phyloP scores from a whole-genome alignment of 2,329 filamentous ascomycete species.

The Aspergillus amoenus region DNA sequence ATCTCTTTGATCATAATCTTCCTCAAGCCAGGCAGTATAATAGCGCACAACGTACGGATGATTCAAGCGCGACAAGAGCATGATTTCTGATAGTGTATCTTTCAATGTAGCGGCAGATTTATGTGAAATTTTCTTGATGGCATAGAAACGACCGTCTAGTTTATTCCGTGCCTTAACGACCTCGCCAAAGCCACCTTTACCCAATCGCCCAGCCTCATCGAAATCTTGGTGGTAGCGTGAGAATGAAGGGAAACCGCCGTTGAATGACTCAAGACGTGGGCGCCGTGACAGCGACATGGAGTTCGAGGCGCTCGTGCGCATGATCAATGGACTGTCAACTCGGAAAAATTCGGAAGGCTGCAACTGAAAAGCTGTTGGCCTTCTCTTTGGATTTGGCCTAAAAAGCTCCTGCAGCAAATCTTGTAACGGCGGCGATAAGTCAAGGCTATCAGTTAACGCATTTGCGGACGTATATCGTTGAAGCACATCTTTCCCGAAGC shows the following conservation, averaged over 20 bases:
- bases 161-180: constrained; percentile 95
- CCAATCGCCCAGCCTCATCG: constrained; percentile 81
- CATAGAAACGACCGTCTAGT: constrained; percentile 88
- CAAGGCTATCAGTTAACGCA: constrained; percentile 68
- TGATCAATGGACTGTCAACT: constrained; percentile 38
- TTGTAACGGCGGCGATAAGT: constrained; percentile 71
- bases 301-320: constrained; percentile 43
- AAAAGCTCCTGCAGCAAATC: constrained; percentile 85
- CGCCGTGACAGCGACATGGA: constrained; percentile 49
- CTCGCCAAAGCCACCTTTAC: constrained; percentile 93
- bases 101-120: constrained; percentile 65
- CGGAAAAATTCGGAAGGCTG: constrained; percentile 54
- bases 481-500: constrained; percentile 77
- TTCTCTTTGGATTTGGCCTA: constrained; percentile 77
- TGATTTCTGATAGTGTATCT: constrained; percentile 76
- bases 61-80: constrained; percentile 86
- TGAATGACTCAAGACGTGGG: constrained; percentile 62
- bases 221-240: constrained; percentile 89
- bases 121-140: constrained; percentile 93
- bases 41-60: constrained; percentile 88
- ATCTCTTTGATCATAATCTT: constrained; percentile 47
- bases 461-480: constrained; percentile 77
- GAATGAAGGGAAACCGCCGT: constrained; percentile 50
- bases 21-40: constrained; percentile 92
- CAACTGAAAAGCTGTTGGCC: constrained; percentile 76